These are phyloP conservation scores for Aspergillus tubingensis DNA, from an alignment of 2,329 filamentous ascomycete species.

Conservation along the genomic window DNA sequence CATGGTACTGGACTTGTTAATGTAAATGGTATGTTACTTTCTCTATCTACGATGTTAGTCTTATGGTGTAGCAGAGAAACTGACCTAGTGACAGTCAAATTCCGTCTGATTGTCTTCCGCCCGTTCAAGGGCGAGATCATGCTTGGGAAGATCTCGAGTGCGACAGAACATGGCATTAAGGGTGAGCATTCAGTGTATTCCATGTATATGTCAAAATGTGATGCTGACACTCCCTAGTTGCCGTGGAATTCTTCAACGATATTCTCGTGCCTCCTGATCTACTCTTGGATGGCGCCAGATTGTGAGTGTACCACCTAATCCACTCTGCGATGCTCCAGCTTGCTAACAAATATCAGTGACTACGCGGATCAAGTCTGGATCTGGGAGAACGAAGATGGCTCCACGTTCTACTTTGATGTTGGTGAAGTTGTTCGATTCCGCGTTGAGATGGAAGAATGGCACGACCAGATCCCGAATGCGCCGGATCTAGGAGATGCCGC, in stretches of 20 bases:
- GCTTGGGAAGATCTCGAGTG: slow-evolving; percentile 76
- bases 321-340: not conserved
- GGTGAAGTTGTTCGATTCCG: slow-evolving; percentile 86
- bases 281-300: slow-evolving; percentile 73
- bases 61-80: not conserved
- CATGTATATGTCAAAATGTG: slow-evolving; percentile 7
- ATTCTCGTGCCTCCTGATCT: slow-evolving; percentile 76
- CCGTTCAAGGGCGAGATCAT: slow-evolving; percentile 95
- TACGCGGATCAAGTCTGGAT: slow-evolving; percentile 78
- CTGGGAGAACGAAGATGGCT: slow-evolving; percentile 73
- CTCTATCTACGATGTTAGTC: too few relatives aligned
- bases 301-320: slow-evolving; percentile 55
- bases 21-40: slow-evolving; percentile 70
- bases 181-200: slow-evolving; percentile 46
- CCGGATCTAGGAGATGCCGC: slow-evolving; percentile 65
- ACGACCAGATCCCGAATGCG: slow-evolving; percentile 77
- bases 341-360: slow-evolving; percentile 55
- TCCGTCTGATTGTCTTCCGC: slow-evolving; percentile 88
- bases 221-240: slow-evolving; percentile 54
- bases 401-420: slow-evolving; percentile 81
- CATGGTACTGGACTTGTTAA: slow-evolving; percentile 91
- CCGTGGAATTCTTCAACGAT: slow-evolving; percentile 91
- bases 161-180: slow-evolving; percentile 70
- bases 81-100: slow-evolving; percentile 68
- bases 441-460: slow-evolving; percentile 85